Conservation (phyloP, 108 stramenopile species). For the Craspedostauros australis region DNA sequence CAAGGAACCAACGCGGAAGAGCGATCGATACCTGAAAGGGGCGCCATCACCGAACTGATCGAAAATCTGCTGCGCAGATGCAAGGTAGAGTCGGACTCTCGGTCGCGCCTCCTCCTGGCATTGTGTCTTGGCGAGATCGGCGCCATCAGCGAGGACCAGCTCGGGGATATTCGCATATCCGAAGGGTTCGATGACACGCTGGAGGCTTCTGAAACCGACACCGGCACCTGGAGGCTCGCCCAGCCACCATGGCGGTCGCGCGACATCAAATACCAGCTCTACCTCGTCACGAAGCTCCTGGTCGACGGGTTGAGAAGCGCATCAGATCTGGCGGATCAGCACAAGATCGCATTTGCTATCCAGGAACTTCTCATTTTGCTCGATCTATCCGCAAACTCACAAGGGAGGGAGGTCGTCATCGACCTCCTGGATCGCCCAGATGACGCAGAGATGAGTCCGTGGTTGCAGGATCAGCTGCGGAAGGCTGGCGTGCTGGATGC, state of each 20-base stretch:
- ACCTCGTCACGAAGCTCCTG: conserved; percentile 67
- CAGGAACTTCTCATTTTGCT: conserved; percentile 70
- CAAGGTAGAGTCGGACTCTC: conserved; percentile 50
- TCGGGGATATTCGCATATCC: conserved; percentile 37
- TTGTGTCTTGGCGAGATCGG: conserved; percentile 80
- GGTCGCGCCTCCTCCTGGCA: conserved; percentile 50
- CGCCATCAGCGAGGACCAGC: conserved; percentile 59
- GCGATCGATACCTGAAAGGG: conserved; percentile 21
- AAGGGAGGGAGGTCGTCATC: too few relatives aligned
- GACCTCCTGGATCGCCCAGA: neutral
- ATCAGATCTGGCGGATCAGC: conserved; percentile 56
- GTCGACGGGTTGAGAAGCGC: conserved; percentile 69
- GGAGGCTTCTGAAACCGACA: conserved; percentile 17
- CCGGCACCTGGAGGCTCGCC: conserved; percentile 46
- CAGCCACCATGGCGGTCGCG: conserved; percentile 81
- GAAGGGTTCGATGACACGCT: conserved; percentile 10
- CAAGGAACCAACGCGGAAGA: neutral
- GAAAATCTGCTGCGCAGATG: conserved; percentile 62
- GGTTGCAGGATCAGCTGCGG: conserved; percentile 53
- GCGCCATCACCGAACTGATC: conserved; percentile 50
- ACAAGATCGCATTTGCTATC: conserved; percentile 78
- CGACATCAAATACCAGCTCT: conserved; percentile 49
- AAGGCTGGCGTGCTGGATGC: conserved; percentile 54
- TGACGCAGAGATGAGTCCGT: conserved; percentile 48
- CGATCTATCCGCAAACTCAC: conserved; percentile 31